These are phyloP conservation scores for Hypsizygus marmoreus DNA, from an alignment of 768 basidiomycete genomes.

Conservation along the genomic window DNA sequence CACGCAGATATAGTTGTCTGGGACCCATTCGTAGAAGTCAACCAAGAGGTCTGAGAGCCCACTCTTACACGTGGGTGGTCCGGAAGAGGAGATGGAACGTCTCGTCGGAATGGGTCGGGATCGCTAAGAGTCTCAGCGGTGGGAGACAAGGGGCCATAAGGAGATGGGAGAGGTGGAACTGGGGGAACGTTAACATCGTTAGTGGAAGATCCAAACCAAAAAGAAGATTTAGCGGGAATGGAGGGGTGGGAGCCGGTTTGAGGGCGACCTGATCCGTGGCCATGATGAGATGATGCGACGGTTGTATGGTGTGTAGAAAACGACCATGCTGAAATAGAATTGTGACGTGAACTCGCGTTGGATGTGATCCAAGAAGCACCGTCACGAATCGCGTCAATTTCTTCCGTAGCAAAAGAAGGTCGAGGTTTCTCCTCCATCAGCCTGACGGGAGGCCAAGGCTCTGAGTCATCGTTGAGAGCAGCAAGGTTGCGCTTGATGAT, in stretches of 20 bases:
- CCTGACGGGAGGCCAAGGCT: conserved; percentile 63
- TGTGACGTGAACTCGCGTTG: conserved; percentile 53
- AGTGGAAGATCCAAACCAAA: conserved; percentile 58
- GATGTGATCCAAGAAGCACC: conserved; percentile 85
- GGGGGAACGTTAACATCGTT: conserved; percentile 57
- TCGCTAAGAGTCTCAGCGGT: conserved; percentile 41
- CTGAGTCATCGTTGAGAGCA: conserved; percentile 49
- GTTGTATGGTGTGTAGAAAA: conserved; percentile 67
- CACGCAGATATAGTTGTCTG: conserved; percentile 63
- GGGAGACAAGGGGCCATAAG: conserved; percentile 51
- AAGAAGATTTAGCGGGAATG: conserved; percentile 57
- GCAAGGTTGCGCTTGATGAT: conserved; percentile 66
- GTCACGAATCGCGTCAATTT: conserved; percentile 71
- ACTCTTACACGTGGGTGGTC: conserved; percentile 48
- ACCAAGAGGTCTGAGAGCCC: conserved; percentile 74
- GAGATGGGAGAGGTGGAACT: conserved; percentile 67
- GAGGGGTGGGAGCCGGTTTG: conserved; percentile 42
- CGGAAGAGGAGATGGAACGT: conserved; percentile 41
- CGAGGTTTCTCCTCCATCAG: conserved; percentile 55
- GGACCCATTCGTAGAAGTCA: conserved; percentile 63
- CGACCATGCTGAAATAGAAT: conserved; percentile 70
- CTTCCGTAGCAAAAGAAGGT: conserved; percentile 69
- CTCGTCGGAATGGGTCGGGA: conserved; percentile 67
- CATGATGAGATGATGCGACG: conserved; percentile 37
- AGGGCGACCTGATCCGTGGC: conserved; percentile 30